Evolutionary conservation across 169 alveolate genomes (phyloP), one percentile per base, ranked within the genome.

Genomic region (Plasmodium vinckei): DNA sequence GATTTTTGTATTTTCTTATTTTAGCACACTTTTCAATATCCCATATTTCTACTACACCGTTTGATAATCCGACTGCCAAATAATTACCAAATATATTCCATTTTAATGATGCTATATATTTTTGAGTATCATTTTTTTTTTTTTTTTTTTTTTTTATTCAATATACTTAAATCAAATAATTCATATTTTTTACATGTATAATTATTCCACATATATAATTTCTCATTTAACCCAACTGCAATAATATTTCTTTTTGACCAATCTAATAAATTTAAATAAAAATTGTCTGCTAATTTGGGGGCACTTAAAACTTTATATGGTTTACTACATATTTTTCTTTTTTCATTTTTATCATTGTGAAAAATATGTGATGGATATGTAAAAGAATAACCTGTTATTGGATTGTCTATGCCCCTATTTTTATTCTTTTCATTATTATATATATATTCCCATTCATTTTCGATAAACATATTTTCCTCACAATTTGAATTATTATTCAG

Each of bases 11-110:
- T 63, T 92, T 92, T 59, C 94, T 70, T 5, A 92, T 79, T 60
- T 82, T 92, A 56, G 73, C 60, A 25, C 87, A 73, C 56, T 63
- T 92, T 19, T 68, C 84, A n/a, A 92, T 64, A 69, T 92, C 94
- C 96, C 96, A 96, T 44, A 97, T 90, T 90, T 94, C 95, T 1
- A 95, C 94, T 19, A 95, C 94, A 21, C 98, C 98, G 1, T 94
- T 93, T 72, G 96, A 94, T 49, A 97, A 92, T 13, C 98, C 98
- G 33, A 96, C 96, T 12, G 98, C 96, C 68, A 97, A 92, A 61
- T 87, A 93, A 56, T 88, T 92, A 7, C 98, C 98, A 89, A 92
- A 91, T 42, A 92, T 94, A 51, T 93, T 90, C 98, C 98, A 97
- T 47, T 96, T 89, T 27, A 97, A 94, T 39, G 98, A 95, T 12